Evolutionary conservation across 208 protist genomes (phyloP).

Genomic region (Acanthamoeba royreba): DNA sequence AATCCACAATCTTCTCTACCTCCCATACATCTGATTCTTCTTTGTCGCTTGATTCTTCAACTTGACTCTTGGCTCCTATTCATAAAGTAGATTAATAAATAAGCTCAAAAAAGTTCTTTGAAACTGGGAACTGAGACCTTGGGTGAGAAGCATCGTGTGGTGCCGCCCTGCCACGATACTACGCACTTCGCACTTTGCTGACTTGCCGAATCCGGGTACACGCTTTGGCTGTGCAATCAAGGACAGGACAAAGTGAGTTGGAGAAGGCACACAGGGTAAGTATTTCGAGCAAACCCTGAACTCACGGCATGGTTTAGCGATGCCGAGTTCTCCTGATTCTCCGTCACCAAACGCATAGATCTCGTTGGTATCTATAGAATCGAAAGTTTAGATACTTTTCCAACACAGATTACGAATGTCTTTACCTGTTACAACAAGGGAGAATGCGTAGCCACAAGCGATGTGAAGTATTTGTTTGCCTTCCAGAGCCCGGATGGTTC

Average conservation of each 20-base stretch:
- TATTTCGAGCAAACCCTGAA: neutral
- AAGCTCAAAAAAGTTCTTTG: neutral
- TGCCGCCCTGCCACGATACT: neutral
- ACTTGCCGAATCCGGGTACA: neutral
- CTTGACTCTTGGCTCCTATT: too few species aligned
- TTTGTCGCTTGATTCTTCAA: too few species aligned
- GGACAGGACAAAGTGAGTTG: neutral
- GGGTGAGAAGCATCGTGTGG: neutral
- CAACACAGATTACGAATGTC: neutral
- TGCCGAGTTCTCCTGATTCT: neutral
- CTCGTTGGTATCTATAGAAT: neutral
- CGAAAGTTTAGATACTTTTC: neutral
- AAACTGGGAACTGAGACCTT: neutral
- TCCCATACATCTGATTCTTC: too few species aligned
- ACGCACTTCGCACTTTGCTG: neutral
- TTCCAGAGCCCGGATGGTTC: neutral
- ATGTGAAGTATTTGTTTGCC: neutral
- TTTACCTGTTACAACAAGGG: neutral
- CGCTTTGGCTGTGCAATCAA: neutral
- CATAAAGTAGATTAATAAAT: neutral
- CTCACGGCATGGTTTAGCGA: neutral
- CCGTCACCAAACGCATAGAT: neutral
- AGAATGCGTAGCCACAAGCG: neutral
- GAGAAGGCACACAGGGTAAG: neutral
- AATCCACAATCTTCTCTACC: too few species aligned